Base-by-base conservation (phyloP, 129 eudicot genomes). In the Pulicaria dysenterica region DNA sequence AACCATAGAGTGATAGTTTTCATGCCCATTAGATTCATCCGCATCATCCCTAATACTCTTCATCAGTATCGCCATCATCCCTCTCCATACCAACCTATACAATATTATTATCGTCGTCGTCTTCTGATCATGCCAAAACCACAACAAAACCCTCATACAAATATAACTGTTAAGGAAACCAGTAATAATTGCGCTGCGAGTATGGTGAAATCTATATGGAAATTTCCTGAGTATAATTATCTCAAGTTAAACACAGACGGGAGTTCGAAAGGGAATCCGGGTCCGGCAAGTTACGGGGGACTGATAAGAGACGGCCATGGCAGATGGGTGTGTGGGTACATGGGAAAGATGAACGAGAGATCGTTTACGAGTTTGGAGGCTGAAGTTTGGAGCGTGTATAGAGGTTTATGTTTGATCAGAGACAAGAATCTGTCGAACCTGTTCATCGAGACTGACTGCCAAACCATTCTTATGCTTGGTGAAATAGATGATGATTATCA, bases 181-280 rank as follows among this genome's bases (percentile, higher is more conserved):
- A 2, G 1, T 2, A 2, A 24, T 2, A 24, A 24, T 24, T n/a
- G n/a, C n/a, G n/a, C n/a, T n/a, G n/a, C n/a, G n/a, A n/a, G n/a
- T n/a, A n/a, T n/a, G n/a, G 31, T 24, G 31, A 24, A 24, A 24
- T 24, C 31, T 24, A 24, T 24, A 24, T 24, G 31, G 31, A 24
- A 24, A 24, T 24, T 2, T 24, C 31, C 2, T 24, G 31, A 2
- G 31, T 0, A 2, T 2, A 1, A 24, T 2, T 24, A 24, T 14
- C 72, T 74, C 36, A 63, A 74, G 54, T n/a, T 74, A 43, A 74
- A 74, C 73, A 64, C 66, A 4, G 58, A 74, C 3, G 73, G 73
- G 3, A 64, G 72, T 67, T 76, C 74, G 41, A 46, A 8, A 76
- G 69, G 80, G 10, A 76, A 76, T 17, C 69, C 69, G 4, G 74